Conservation (phyloP, 2,329 filamentous ascomycete species). For the Cadophora malorum region DNA sequence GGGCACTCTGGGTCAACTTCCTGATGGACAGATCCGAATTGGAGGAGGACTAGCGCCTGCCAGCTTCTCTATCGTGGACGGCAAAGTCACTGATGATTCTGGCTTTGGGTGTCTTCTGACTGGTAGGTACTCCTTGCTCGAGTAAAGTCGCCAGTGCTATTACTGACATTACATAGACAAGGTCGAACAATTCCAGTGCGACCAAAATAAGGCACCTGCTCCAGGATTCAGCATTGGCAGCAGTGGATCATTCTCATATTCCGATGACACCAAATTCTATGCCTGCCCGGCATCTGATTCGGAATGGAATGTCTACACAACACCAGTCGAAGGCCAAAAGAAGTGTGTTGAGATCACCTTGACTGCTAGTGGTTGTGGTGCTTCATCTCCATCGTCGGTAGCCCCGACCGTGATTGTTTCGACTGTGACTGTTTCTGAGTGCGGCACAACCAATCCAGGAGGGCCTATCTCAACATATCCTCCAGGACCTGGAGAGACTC, state of each 20-base stretch:
- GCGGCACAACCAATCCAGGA: constrained; percentile 10
- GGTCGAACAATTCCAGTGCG: constrained; percentile 48
- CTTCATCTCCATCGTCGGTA: constrained; percentile 7
- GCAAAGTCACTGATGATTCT: constrained; percentile 60
- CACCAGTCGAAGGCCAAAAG: constrained; percentile 49
- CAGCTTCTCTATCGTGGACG: constrained; percentile 61
- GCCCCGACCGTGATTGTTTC: constrained; percentile 3
- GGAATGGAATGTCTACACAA: constrained; percentile 62
- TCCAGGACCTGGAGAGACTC: not conserved
- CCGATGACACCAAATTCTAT: constrained; percentile 59
- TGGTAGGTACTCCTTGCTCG: constrained; percentile 47
- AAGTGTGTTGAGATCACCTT: constrained; percentile 59
- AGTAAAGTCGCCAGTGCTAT: not conserved
- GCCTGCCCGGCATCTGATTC: constrained; percentile 62
- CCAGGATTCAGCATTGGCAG: constrained; percentile 62
- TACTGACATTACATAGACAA: constrained; percentile 21
- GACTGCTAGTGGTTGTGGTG: constrained; percentile 49
- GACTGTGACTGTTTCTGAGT: constrained; percentile 31
- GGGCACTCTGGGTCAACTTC: constrained; percentile 64
- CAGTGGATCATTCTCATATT: constrained; percentile 57
- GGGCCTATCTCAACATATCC: constrained; percentile 4
- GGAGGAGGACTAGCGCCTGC: constrained; percentile 55
- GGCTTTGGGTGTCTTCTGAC: constrained; percentile 70
- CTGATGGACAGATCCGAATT: constrained; percentile 67
- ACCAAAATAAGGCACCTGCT: constrained; percentile 56